Percentiles rank a stretch among this genome's conserved stretches.
Evolutionary conservation across 2,329 filamentous ascomycete species (phyloP).

Genomic region (Cordyceps tenuipes): DNA sequence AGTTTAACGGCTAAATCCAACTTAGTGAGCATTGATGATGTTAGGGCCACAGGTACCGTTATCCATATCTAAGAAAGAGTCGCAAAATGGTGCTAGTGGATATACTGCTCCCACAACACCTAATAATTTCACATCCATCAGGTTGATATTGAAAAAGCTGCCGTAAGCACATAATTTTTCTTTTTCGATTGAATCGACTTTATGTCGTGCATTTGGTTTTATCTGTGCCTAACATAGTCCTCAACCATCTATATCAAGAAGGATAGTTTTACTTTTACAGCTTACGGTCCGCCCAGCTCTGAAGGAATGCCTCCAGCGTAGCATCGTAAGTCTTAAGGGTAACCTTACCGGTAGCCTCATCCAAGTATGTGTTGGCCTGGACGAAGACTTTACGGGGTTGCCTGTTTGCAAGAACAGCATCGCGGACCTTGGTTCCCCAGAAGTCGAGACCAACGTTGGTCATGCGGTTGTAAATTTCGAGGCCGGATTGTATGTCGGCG

Average conservation of each 20-base stretch:
- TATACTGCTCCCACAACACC: background rate
- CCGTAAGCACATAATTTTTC: no score
- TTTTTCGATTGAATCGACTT: background rate
- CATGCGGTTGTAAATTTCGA: slow-evolving; percentile 73
- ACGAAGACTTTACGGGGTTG: slow-evolving; percentile 88
- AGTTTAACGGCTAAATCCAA: background rate
- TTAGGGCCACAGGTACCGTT: background rate
- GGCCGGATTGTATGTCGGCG: slow-evolving; percentile 72
- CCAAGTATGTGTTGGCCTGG: slow-evolving; percentile 78
- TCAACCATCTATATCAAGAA: background rate
- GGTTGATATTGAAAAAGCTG: background rate
- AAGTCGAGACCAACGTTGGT: slow-evolving; percentile 74
- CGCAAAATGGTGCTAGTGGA: background rate
- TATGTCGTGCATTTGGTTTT: background rate
- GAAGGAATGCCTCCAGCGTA: slow-evolving; percentile 69
- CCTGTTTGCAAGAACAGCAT: slow-evolving; percentile 67
- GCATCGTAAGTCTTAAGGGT: slow-evolving; percentile 80
- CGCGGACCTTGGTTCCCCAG: slow-evolving; percentile 73
- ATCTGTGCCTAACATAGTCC: background rate
- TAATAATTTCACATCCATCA: background rate
- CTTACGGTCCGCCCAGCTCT: slow-evolving; percentile 66
- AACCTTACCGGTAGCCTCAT: slow-evolving; percentile 60
- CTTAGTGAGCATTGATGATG: background rate
- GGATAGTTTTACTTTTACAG: slow-evolving; percentile 24
- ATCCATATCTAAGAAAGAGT: background rate